Evolutionary conservation across 73 alveolate species (phyloP), one percentile per base, ranked within the genome.

Genomic region (Paramecium biaurelia): DNA sequence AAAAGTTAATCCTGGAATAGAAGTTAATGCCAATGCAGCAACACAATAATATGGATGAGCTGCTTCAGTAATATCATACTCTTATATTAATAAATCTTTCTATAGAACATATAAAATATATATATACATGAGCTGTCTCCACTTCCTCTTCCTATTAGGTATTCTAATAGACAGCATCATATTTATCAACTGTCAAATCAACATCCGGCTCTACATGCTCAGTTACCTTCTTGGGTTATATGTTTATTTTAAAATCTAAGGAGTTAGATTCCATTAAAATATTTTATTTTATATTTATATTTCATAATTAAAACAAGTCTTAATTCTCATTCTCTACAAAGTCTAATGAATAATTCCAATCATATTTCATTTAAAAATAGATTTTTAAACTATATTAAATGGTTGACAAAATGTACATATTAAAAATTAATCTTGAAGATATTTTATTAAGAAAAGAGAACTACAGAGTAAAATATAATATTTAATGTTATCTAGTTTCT

Each of bases 151-250:
- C 90, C 47, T 79, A 58, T 10, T 41, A 15, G 5, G 47, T 20
- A 15, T 79, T 38, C 12, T 30, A 15, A 18, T 79, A 79, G 7
- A 79, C 90, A 14, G 70, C 43, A 47, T 79, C 90, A 79, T 79
- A 79, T 43, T 79, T 79, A 20, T 79, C 90, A 4, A 79, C 90
- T 15, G 76, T 79, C 14, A 79, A 30, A 41, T 79, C 90, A 15
- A 30, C 56, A 79, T 79, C 90, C 1, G 90, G 90, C 14, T 79
- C 74, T 37, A 79, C 56, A 47, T 79, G 90, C 45, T 79, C 90
- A 2, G 42, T 26, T 79, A 42, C 5, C 34, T 2, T 11, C 28
- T 79, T 79, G 7, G 87, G 87, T 43, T 45, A 7, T n/a, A 79
- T 79, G 34, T 79, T 34, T 30, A 79, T 79, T 24, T 79, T 79